phyloP scores from a whole-genome alignment of 805 yeast genomes.

The Ogataea wickerhamii region DNA sequence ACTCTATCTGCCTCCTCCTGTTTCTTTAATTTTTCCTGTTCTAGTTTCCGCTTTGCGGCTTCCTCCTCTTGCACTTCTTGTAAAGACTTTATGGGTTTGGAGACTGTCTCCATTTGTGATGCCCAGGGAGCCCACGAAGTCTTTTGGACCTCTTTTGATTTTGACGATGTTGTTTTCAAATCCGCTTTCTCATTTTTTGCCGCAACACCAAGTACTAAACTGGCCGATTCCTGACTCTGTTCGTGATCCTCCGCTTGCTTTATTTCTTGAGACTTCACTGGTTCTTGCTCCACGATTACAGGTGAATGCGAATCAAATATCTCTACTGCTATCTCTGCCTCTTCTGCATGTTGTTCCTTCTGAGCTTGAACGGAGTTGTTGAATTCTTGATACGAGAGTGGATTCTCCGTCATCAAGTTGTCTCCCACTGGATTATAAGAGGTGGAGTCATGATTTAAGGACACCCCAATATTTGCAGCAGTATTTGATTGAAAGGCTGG shows the following conservation, averaged over 20 bases:
- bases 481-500: neutral
- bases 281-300: too few species aligned
- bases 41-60: constrained; percentile 20
- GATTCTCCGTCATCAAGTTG: neutral
- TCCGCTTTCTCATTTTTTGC: too few species aligned
- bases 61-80: constrained; percentile 65
- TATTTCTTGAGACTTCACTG: too few species aligned
- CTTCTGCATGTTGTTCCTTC: too few species aligned
- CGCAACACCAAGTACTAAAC: too few species aligned
- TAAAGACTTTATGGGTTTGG: constrained; percentile 46
- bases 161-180: too few species aligned
- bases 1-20: constrained; percentile 23
- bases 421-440: neutral
- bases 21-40: constrained; percentile 15
- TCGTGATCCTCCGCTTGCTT: too few species aligned
- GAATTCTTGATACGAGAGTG: neutral
- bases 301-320: too few species aligned
- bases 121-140: constrained; percentile 39
- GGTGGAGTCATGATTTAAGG: neutral
- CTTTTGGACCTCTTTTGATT: constrained; percentile 16
- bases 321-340: too few species aligned
- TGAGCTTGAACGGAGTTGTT: too few species aligned
- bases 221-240: too few species aligned
- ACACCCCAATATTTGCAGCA: neutral
- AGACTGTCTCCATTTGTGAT: constrained; percentile 19